Evolutionary conservation across 352 stramenopile species (phyloP), one percentile per base, ranked within the genome.

Genomic region (Pythium phragmiticola): DNA sequence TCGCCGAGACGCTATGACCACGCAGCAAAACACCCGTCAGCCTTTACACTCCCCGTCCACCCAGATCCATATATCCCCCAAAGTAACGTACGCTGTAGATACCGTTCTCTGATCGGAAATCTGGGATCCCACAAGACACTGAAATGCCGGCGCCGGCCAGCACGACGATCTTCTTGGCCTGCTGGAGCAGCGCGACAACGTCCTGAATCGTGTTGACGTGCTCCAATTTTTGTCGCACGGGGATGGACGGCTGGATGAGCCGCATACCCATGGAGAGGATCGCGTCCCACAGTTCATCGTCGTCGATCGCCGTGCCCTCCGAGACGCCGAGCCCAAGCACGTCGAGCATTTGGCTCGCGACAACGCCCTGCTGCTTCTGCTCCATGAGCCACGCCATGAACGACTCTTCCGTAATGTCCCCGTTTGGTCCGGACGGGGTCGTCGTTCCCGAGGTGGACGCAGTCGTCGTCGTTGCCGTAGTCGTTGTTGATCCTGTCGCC

Each of bases 41-140:
- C 33, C 43, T 50, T 4, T 33, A 47, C 12, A 30, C 16, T 43
- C 28, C 23, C 39, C 47, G 28, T n/a, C 21, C 41, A 39, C 36
- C 50, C 30, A 19, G 8, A 39, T 52, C 36, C 39, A 39, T 49
- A 19, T 39, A 9, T 33, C 19, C 36, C 12, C 41, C 14, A 30
- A n/a, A 37, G 23, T 46, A 0, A 90, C 84, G 58, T 82, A 95
- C 85, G 41, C 78, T 93, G 70, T 97, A 97, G 49, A 96, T 96
- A 57, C 89, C 89, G 58, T 94, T 94, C 59, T 95, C 82, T 5
- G 92, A 98, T 17, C 98, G 94, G 73, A 99, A 99, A 69, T 99
- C 98, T 0, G 98, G 98, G 68, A 99, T 99, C 17, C 98, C 98
- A 63, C 95, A 98, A 7, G 90, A 97, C 13, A 98, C 95, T 9